Base-by-base conservation (phyloP, 1,284 basidiomycete species). In the Porogramme epimiltina region DNA sequence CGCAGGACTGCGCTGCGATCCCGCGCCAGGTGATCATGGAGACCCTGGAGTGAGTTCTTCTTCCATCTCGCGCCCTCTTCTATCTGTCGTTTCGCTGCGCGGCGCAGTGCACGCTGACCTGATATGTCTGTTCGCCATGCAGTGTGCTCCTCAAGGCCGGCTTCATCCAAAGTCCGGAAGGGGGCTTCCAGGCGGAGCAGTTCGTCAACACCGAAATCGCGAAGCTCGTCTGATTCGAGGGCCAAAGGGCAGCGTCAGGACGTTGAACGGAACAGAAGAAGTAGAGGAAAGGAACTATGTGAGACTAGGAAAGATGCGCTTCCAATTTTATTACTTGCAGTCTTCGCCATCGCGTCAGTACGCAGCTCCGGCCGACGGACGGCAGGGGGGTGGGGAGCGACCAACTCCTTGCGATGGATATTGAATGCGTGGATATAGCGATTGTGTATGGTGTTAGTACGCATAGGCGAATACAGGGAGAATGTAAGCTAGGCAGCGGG, bases 71-170 rank as follows among this genome's bases (percentile, higher is more conserved):
- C 10, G 40, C 10, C 3, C 3, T n/a, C 10, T 16, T 42, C 23
- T 23, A 16, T 15, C 25, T 41, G 5, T 25, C 9, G 11, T 41
- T n/a, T 18, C 26, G 6, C 28, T 28, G 23, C 13, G 28, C 13
- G 28, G 28, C 8, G 13, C 13, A 8, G 6, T 31, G 28, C 6
- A 8, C 13, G 13, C 28, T 31, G 28, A 31, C n/a, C n/a, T 31
- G 28, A 13, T 31, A 31, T 31, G 28, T n/a, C n/a, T n/a, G n/a
- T 44, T 5, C 3, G 9, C 18, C 31, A 20, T 50, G 4, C 47
- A 91, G 88, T 43, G 78, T 87, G 4, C 77, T 93, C 16, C 82
- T 84, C 56, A 83, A 87, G 60, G 89, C 91, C 2, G 88, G 90
- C 5, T 89, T 92, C 10, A 78, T 93, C 45, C 79, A 79, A 60